phyloP scores from a whole-genome alignment of 2,329 filamentous ascomycete species.

The Stachybotrys chlorohalonatus region DNA sequence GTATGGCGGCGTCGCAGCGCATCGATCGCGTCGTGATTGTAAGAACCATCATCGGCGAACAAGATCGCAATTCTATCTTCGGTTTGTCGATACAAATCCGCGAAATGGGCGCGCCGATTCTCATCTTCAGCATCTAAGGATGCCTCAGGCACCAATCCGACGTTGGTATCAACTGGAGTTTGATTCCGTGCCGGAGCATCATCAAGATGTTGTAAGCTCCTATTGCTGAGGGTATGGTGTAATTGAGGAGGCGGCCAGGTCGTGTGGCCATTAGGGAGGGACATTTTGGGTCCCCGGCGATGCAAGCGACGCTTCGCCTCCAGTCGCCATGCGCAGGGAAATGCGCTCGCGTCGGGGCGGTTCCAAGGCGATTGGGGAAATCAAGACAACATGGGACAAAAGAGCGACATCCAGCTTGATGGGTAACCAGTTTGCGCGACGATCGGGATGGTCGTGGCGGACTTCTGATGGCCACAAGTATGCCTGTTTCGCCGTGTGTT shows the following conservation, averaged over 20 bases:
- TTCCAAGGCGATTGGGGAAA: constrained; percentile 33
- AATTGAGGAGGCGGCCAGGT: constrained; percentile 53
- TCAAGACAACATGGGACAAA: constrained; percentile 42
- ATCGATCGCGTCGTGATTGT: constrained; percentile 44
- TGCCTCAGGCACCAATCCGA: constrained; percentile 51
- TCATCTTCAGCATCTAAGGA: constrained; percentile 56
- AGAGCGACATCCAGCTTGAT: constrained; percentile 46
- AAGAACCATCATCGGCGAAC: constrained; percentile 52
- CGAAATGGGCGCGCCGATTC: constrained; percentile 63
- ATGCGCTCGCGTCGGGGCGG: constrained; percentile 42
- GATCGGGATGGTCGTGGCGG: constrained; percentile 30
- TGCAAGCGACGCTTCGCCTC: constrained; percentile 37
- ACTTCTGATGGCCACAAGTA: constrained; percentile 42
- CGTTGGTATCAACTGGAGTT: constrained; percentile 40
- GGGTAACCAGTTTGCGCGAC: constrained; percentile 28
- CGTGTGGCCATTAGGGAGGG: constrained; percentile 56
- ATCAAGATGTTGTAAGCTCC: constrained; percentile 49
- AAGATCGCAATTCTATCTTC: constrained; percentile 70
- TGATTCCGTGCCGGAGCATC: constrained; percentile 45
- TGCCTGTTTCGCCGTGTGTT: constrained; percentile 40
- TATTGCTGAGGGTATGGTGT: constrained; percentile 35
- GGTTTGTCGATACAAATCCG: constrained; percentile 65
- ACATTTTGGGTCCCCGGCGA: constrained; percentile 49
- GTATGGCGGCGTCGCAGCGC: constrained; percentile 36
- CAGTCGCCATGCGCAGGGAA: constrained; percentile 47